These are phyloP conservation scores for Tylopilus cervinicoccineus DNA, from an alignment of 768 basidiomycete species.

Conservation along the genomic window DNA sequence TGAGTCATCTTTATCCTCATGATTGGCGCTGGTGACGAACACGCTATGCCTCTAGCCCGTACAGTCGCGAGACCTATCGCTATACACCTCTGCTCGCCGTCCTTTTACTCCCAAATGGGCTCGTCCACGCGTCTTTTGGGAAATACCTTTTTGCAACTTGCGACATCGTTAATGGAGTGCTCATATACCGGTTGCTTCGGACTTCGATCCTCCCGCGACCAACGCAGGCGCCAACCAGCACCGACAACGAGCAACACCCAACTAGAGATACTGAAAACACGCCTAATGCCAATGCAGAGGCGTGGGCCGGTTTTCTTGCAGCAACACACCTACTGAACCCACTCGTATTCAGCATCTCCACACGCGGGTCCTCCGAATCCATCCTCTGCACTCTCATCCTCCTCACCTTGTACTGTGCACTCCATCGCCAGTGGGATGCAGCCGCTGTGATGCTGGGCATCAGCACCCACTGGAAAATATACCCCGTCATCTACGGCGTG, in stretches of 20 bases:
- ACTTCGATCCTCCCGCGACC: slow-evolving; percentile 41
- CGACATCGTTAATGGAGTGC: slow-evolving; percentile 74
- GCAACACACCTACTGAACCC: slow-evolving; percentile 87
- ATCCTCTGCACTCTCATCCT: slow-evolving; percentile 80
- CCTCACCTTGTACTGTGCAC: slow-evolving; percentile 55
- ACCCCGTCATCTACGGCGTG: slow-evolving; percentile 89
- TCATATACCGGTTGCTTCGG: slow-evolving; percentile 64
- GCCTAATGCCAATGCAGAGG: not conserved
- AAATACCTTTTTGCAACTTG: slow-evolving; percentile 84
- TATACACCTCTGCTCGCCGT: slow-evolving; percentile 93
- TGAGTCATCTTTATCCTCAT: slow-evolving; percentile 40
- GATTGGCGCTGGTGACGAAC: not conserved
- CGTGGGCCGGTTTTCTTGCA: slow-evolving; percentile 53
- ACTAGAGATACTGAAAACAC: not conserved
- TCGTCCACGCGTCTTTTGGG: slow-evolving; percentile 83
- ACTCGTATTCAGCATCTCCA: slow-evolving; percentile 92
- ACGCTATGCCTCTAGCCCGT: slow-evolving; percentile 57
- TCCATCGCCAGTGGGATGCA: slow-evolving; percentile 54
- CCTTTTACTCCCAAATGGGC: slow-evolving; percentile 73
- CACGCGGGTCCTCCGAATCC: slow-evolving; percentile 93
- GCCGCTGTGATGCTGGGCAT: slow-evolving; percentile 76
- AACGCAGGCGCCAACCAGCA: not conserved
- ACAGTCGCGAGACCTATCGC: slow-evolving; percentile 87
- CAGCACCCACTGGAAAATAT: slow-evolving; percentile 95
- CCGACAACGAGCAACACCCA: slow-evolving; percentile 1